Conservation (phyloP, 805 yeast species). For the Candida schatavii region DNA sequence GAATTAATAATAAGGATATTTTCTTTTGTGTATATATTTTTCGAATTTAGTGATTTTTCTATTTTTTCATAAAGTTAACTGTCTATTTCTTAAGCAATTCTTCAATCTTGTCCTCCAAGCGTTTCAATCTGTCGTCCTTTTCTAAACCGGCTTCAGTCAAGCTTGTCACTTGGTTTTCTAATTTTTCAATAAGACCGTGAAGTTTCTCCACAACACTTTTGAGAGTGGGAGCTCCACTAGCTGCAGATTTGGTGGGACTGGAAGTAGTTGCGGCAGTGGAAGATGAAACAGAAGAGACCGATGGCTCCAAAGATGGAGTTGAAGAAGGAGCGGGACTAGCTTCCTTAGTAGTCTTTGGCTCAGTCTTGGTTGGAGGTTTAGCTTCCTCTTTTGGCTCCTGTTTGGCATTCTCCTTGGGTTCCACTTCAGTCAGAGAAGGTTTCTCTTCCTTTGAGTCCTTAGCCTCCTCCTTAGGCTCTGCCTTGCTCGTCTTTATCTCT, state of each 20-base stretch:
- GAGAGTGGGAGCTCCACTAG: constrained; percentile 53
- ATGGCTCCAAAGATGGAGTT: constrained; percentile 7
- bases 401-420: constrained; percentile 18
- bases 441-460: constrained; percentile 6
- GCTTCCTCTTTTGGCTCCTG: constrained; percentile 11
- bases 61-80: not conserved
- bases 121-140: constrained; percentile 59
- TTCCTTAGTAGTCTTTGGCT: constrained; percentile 8
- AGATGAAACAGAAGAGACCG: constrained; percentile 6
- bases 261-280: constrained; percentile 2
- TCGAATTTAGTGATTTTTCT: not conserved
- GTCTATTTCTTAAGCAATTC: constrained; percentile 42
- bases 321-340: constrained; percentile 1
- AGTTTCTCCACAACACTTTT: constrained; percentile 71
- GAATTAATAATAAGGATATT: not conserved
- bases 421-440: constrained; percentile 9
- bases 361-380: not conserved
- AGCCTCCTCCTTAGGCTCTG: constrained; percentile 12
- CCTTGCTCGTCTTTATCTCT: constrained; percentile 6
- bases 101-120: constrained; percentile 62
- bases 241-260: constrained; percentile 13
- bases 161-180: constrained; percentile 54
- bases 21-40: not conserved
- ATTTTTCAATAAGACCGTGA: constrained; percentile 51
- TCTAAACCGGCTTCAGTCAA: constrained; percentile 54